A percentile compares a stretch with the other conserved stretches of the same genome.
Conservation (phyloP, 257 asterid genomes). For the Avicennia marina region DNA sequence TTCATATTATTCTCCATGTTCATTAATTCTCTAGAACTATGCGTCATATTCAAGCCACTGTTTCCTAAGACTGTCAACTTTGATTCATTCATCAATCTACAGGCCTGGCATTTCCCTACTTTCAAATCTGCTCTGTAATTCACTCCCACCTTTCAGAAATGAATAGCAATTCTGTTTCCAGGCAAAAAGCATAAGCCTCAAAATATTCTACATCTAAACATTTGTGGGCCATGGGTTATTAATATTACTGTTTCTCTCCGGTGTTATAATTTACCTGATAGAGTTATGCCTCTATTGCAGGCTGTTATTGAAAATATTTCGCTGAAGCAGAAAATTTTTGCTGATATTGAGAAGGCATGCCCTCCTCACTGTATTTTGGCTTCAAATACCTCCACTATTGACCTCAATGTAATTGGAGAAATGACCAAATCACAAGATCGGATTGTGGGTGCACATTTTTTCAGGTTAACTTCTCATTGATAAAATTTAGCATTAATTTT, state of each 20-base stretch:
- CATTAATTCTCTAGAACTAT: too few relatives aligned
- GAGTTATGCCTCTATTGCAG: slow-evolving; percentile 45
- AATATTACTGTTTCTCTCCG: slow-evolving; percentile 6
- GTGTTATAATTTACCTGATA: slow-evolving; percentile 20
- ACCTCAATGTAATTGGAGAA: slow-evolving; percentile 75
- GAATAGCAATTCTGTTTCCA: neutral
- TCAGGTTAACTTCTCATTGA: slow-evolving; percentile 55
- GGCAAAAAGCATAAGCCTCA: slow-evolving; percentile 11
- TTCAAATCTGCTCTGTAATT: neutral
- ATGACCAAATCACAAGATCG: slow-evolving; percentile 77
- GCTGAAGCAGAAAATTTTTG: slow-evolving; percentile 77
- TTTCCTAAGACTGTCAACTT: too few relatives aligned
- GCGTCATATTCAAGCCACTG: too few relatives aligned
- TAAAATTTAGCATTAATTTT: too few relatives aligned
- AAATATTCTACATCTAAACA: too few relatives aligned
- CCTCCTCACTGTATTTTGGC: slow-evolving; percentile 95
- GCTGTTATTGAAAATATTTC: slow-evolving; percentile 85
- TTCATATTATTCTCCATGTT: too few relatives aligned
- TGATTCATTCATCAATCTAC: too few relatives aligned
- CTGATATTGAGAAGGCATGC: slow-evolving; percentile 85
- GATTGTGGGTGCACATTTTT: slow-evolving; percentile 95
- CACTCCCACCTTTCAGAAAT: neutral
- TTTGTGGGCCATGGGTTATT: neutral
- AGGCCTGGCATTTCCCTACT: neutral
- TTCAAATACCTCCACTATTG: slow-evolving; percentile 91